Evolutionary conservation across 1,284 basidiomycete genomes (phyloP).

Genomic region (Ganoderma sp.): DNA sequence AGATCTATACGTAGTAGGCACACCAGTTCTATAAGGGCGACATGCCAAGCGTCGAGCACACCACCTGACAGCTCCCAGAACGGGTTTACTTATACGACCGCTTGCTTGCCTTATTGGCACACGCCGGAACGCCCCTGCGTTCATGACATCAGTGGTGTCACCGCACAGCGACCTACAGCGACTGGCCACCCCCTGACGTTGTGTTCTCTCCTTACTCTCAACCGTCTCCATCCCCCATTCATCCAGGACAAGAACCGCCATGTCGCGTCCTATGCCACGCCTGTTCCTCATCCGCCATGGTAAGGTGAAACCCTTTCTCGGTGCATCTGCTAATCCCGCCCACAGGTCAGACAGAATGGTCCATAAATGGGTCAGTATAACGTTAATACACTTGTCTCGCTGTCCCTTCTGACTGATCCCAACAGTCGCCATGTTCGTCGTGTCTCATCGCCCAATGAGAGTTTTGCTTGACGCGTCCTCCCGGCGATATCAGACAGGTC

Average conservation of each 20-base stretch:
- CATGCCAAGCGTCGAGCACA: background rate
- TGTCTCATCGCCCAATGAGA: constrained; percentile 6
- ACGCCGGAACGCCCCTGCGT: constrained; percentile 20
- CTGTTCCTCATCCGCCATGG: constrained; percentile 82
- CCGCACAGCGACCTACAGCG: background rate
- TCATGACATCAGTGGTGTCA: constrained; percentile 23
- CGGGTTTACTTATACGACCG: background rate
- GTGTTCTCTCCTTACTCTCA: background rate
- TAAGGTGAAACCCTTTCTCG: constrained; percentile 36
- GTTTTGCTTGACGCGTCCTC: constrained; percentile 13
- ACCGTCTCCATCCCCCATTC: background rate
- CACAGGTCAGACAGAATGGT: constrained; percentile 93
- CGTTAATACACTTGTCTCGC: constrained; percentile 16
- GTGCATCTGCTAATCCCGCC: constrained; percentile 16
- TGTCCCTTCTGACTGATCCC: constrained; percentile 15
- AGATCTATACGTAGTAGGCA: constrained; percentile 3
- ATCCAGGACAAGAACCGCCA: constrained; percentile 1
- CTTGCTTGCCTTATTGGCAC: constrained; percentile 18
- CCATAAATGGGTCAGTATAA: constrained; percentile 73
- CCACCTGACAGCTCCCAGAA: background rate
- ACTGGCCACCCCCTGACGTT: background rate
- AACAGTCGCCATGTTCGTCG: constrained; percentile 73
- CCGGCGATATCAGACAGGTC: constrained; percentile 72
- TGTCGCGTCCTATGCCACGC: constrained; percentile 66
- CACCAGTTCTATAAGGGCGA: background rate